phyloP scores from a whole-genome alignment of 208 protist genomes.

The Angomonas desouzai region DNA sequence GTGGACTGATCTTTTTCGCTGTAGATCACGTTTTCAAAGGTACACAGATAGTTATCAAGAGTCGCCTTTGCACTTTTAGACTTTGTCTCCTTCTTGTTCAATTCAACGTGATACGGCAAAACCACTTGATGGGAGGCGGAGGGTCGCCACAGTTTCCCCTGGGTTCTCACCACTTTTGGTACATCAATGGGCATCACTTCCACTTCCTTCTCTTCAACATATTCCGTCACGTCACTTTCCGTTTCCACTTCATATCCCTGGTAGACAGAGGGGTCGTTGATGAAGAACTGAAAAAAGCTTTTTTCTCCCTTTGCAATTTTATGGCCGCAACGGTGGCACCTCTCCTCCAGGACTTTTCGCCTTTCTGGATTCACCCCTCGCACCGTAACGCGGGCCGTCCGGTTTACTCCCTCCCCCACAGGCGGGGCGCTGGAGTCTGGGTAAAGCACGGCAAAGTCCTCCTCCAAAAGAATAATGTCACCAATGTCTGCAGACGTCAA shows the following conservation, averaged over 20 bases:
- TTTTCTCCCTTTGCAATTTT: background rate
- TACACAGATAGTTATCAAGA: constrained; percentile 4
- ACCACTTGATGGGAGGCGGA: background rate
- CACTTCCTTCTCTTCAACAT: constrained; percentile 13
- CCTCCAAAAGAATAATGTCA: constrained; percentile 41
- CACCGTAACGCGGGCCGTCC: constrained; percentile 63
- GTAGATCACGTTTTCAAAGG: background rate
- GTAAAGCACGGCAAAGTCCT: constrained; percentile 62
- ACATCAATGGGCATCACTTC: constrained; percentile 5
- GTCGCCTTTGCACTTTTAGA: background rate
- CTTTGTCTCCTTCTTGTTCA: background rate
- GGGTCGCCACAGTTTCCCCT: background rate
- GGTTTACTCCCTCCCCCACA: constrained; percentile 42
- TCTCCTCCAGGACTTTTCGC: constrained; percentile 14
- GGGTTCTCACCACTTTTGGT: background rate
- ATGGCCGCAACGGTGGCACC: constrained; percentile 12
- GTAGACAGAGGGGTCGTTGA: background rate
- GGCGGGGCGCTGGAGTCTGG: constrained; percentile 29
- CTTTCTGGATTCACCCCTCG: constrained; percentile 24
- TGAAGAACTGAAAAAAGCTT: background rate
- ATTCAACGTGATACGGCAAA: background rate
- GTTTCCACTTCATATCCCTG: background rate
- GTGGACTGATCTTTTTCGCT: constrained; percentile 16
- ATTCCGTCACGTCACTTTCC: background rate
- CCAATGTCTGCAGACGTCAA: constrained; percentile 64